These are phyloP conservation scores for Lachnellula willkommii DNA, from an alignment of 2,329 filamentous ascomycete genomes.

Conservation along the genomic window DNA sequence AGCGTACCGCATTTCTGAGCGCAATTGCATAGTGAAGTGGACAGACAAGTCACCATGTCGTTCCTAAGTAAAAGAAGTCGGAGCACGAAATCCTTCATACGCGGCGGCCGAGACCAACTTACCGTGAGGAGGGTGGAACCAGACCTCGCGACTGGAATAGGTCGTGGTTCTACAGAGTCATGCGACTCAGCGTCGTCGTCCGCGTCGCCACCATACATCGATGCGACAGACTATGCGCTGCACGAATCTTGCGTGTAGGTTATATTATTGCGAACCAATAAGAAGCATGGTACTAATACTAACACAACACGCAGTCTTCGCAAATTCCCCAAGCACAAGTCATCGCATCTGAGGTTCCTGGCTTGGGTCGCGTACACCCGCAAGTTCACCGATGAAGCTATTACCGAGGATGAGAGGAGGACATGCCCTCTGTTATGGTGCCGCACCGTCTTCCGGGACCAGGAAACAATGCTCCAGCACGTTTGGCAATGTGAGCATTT, in stretches of 20 bases:
- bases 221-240: conserved; percentile 17
- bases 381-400: conserved; percentile 23
- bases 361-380: conserved; percentile 27
- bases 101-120: conserved; percentile 23
- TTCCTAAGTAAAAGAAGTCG: conserved; percentile 23
- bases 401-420: conserved; percentile 23
- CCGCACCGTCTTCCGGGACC: conserved; percentile 17
- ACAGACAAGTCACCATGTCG: conserved; percentile 16
- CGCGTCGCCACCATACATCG: conserved; percentile 5
- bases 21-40: background rate
- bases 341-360: conserved; percentile 25
- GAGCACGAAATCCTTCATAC: conserved; percentile 21
- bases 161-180: conserved; percentile 6
- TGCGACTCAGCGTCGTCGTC: conserved; percentile 15
- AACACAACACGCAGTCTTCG: conserved; percentile 19
- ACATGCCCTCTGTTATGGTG: conserved; percentile 27
- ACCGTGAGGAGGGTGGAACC: conserved; percentile 13
- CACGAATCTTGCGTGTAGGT: conserved; percentile 29
- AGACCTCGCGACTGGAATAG: conserved; percentile 1
- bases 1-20: background rate
- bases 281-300: background rate
- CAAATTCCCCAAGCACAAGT: conserved; percentile 27
- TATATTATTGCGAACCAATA: background rate
- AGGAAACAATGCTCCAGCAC: conserved; percentile 27
- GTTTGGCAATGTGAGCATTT: conserved; percentile 25